A percentile compares a stretch with the other conserved stretches of the same genome.
Evolutionary conservation across 2,329 filamentous ascomycete genomes (phyloP).

Genomic region (Daldinia sp.): DNA sequence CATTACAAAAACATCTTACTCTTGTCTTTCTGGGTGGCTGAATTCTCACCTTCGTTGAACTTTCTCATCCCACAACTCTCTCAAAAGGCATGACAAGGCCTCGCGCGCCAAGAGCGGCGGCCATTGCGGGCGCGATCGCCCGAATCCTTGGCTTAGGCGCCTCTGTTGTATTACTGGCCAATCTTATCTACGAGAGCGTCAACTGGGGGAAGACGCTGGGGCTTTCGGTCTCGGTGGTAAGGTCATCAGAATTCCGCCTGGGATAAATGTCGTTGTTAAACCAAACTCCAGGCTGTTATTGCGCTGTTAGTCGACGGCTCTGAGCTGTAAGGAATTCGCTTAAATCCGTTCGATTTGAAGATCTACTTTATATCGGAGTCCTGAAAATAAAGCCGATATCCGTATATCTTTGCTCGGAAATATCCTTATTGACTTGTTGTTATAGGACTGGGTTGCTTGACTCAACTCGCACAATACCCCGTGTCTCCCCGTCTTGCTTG

Average conservation of each 20-base stretch:
- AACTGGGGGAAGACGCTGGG: slow-evolving; percentile 43
- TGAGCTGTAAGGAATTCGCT: slow-evolving; percentile 30
- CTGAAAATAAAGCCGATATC: neutral
- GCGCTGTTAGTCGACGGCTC: slow-evolving; percentile 40
- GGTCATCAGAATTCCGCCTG: slow-evolving; percentile 12
- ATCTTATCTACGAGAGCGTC: slow-evolving; percentile 42
- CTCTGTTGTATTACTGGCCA: slow-evolving; percentile 42
- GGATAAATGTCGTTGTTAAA: slow-evolving; percentile 18
- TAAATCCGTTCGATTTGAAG: neutral
- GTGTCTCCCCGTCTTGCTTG: slow-evolving; percentile 30
- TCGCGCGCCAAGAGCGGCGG: slow-evolving; percentile 34
- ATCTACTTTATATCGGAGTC: neutral
- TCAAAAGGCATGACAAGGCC: slow-evolving; percentile 37
- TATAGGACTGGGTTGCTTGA: slow-evolving; percentile 37
- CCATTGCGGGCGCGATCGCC: slow-evolving; percentile 33
- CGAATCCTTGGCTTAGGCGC: slow-evolving; percentile 41
- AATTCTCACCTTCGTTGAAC: slow-evolving; percentile 4
- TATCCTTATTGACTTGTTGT: slow-evolving; percentile 2
- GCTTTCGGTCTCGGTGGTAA: slow-evolving; percentile 39
- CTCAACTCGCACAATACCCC: slow-evolving; percentile 42
- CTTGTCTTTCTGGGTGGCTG: slow-evolving; percentile 12
- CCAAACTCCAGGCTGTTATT: slow-evolving; percentile 29
- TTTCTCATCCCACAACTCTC: slow-evolving; percentile 8
- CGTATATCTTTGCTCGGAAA: neutral
- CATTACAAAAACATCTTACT: slow-evolving; percentile 26